Evolutionary conservation across 164 flowering plant species (phyloP).

Genomic region (Litsea cubeba): DNA sequence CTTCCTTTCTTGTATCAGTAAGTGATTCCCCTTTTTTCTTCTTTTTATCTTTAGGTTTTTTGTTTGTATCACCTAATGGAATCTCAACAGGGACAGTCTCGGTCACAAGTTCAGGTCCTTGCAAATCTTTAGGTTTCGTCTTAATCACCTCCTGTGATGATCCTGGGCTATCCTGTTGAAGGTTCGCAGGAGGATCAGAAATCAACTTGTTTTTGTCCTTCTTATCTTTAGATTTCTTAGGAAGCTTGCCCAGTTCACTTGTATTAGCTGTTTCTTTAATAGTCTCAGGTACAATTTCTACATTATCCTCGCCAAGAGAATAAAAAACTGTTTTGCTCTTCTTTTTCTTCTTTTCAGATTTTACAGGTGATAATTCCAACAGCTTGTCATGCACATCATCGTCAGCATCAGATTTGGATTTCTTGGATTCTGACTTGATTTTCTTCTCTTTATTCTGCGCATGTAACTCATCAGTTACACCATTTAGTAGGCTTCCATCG

Average conservation of each 20-base stretch:
- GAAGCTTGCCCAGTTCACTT: conserved; percentile 7
- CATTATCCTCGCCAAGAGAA: conserved; percentile 3
- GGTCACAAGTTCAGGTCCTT: neutral
- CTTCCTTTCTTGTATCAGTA: conserved; percentile 13
- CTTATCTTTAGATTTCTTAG: conserved; percentile 31
- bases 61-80: conserved; percentile 1
- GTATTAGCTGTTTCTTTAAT: conserved; percentile 7
- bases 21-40: conserved; percentile 19
- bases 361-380: neutral
- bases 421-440: conserved; percentile 9
- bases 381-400: neutral
- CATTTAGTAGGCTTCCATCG: conserved; percentile 3
- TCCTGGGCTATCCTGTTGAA: conserved; percentile 9
- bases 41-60: conserved; percentile 30
- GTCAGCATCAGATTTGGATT: neutral
- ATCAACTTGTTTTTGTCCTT: conserved; percentile 35
- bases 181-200: conserved; percentile 14
- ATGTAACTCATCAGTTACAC: neutral
- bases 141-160: conserved; percentile 8
- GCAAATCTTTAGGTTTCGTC: conserved; percentile 10
- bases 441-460: conserved; percentile 25
- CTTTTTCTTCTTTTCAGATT: conserved; percentile 28
- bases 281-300: conserved; percentile 4
- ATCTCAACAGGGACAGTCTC: conserved; percentile 4
- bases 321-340: conserved; percentile 21